A percentile compares a stretch with the other conserved stretches of the same genome.
phyloP scores from a whole-genome alignment of 345 rosid genomes.

The Passiflora organensis region DNA sequence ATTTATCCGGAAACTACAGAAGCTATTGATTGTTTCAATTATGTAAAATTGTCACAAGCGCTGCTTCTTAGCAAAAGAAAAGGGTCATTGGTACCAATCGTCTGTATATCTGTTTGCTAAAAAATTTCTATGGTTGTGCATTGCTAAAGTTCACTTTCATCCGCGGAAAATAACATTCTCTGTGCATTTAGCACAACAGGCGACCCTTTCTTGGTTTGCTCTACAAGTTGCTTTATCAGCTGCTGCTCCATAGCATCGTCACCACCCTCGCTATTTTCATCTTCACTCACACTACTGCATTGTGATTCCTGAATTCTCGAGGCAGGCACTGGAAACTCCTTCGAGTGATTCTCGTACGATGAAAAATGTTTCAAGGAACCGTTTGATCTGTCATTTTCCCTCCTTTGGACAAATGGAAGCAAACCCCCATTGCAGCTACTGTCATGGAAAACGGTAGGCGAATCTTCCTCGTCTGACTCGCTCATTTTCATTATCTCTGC shows the following conservation, averaged over 20 bases:
- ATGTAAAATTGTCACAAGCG: no score
- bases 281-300: conserved; percentile 35
- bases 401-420: conserved; percentile 22
- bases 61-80: background rate
- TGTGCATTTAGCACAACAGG: conserved; percentile 71
- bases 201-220: conserved; percentile 74
- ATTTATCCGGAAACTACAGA: no score
- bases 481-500: conserved; percentile 61
- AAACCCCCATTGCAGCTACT: conserved; percentile 19
- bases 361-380: conserved; percentile 7
- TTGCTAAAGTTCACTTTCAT: conserved; percentile 24
- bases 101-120: conserved; percentile 6
- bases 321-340: conserved; percentile 10
- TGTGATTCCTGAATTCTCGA: conserved; percentile 27
- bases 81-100: background rate
- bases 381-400: conserved; percentile 11
- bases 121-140: conserved; percentile 13
- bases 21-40: background rate
- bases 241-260: conserved; percentile 63
- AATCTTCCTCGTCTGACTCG: conserved; percentile 56
- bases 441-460: conserved; percentile 27
- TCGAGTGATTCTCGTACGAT: conserved; percentile 1
- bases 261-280: conserved; percentile 44
- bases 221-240: conserved; percentile 75
- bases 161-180: conserved; percentile 44